Conservation (phyloP, 129 eudicot species). For the Ambrosia artemisiifolia region DNA sequence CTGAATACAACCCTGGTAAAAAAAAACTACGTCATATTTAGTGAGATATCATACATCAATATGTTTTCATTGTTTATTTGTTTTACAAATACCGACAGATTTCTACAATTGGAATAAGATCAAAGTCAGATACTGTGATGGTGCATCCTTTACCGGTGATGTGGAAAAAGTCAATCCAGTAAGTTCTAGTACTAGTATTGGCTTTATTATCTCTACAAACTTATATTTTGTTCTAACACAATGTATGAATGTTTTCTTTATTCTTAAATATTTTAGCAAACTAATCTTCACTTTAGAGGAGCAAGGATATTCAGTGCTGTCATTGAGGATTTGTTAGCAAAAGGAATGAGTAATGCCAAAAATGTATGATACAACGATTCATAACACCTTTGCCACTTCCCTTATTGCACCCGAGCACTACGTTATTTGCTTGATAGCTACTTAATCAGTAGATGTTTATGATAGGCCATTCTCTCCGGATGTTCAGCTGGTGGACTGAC, state of each 20-base stretch:
- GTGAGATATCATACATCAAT: neutral
- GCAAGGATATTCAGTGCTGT: constrained; percentile 77
- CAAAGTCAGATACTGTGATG: constrained; percentile 92
- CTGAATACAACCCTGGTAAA: constrained; percentile 66
- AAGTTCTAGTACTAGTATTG: constrained; percentile 30
- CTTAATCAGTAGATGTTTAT: constrained; percentile 8
- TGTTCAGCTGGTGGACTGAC: constrained; percentile 98
- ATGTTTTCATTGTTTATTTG: neutral
- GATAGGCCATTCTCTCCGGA: constrained; percentile 81
- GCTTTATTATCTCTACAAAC: neutral
- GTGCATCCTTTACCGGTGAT: constrained; percentile 87
- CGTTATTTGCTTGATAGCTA: constrained; percentile 6
- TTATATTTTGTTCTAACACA: neutral
- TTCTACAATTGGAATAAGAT: constrained; percentile 89
- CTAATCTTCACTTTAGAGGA: constrained; percentile 86
- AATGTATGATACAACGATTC: constrained; percentile 48
- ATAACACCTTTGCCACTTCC: constrained; percentile 19
- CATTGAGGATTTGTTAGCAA: constrained; percentile 72
- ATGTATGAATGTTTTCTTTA: neutral
- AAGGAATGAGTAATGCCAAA: constrained; percentile 81
- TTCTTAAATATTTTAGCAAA: constrained; percentile 35
- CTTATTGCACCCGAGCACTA: neutral
- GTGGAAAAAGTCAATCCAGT: constrained; percentile 77
- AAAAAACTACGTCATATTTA: neutral
- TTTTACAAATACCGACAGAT: constrained; percentile 37